phyloP scores from a whole-genome alignment of 768 basidiomycete species.

The Exidia glandulosa region DNA sequence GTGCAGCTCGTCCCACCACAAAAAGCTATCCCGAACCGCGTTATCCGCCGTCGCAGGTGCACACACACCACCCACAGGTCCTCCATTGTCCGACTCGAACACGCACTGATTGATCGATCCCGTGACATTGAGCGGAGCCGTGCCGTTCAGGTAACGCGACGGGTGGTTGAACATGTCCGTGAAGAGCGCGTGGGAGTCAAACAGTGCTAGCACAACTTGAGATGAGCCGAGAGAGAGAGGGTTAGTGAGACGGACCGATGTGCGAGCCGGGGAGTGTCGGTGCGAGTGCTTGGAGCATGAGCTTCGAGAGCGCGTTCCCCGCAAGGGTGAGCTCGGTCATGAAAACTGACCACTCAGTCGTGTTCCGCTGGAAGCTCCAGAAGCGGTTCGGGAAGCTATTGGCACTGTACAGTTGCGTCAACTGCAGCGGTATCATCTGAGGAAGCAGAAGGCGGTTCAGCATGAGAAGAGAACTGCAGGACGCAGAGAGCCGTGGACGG shows the following conservation, averaged over 20 bases:
- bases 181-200: slow-evolving; percentile 52
- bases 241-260: slow-evolving; percentile 38
- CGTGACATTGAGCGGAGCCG: slow-evolving; percentile 47
- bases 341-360: slow-evolving; percentile 45
- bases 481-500: too few relatives aligned
- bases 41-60: slow-evolving; percentile 30
- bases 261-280: slow-evolving; percentile 41
- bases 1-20: slow-evolving; percentile 60
- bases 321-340: slow-evolving; percentile 42
- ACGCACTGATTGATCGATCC: slow-evolving; percentile 41
- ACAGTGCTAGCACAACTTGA: slow-evolving; percentile 46
- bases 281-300: slow-evolving; percentile 38
- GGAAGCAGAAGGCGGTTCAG: too few relatives aligned
- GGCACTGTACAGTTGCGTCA: slow-evolving; percentile 33
- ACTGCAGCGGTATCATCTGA: slow-evolving; percentile 49
- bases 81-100: slow-evolving; percentile 24
- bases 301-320: slow-evolving; percentile 40
- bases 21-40: slow-evolving; percentile 42
- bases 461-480: too few relatives aligned
- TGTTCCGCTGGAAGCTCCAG: slow-evolving; percentile 40
- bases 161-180: slow-evolving; percentile 46
- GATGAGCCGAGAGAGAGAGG: neutral
- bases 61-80: slow-evolving; percentile 2
- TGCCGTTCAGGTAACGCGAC: slow-evolving; percentile 46
- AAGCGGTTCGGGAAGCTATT: slow-evolving; percentile 37